Base-by-base conservation (phyloP, 192 early-diverging fungal species). In the Lobosporangium transversale region DNA sequence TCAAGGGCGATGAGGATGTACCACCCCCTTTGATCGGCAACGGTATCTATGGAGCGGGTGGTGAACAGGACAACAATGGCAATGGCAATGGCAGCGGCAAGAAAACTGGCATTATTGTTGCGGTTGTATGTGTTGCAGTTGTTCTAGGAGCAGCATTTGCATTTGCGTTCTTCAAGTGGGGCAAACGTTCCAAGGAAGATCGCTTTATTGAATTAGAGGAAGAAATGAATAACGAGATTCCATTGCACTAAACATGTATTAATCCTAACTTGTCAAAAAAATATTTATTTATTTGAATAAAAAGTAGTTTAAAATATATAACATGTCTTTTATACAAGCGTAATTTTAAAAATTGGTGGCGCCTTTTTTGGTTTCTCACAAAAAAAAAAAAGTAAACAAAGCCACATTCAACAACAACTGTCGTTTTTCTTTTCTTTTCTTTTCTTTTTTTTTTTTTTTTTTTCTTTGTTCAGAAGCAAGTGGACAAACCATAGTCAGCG, bases 201-300 rank as follows among this genome's bases (percentile, higher is more conserved):
- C 73, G 73, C 20, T 76, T 76, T 30, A 67, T 76, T 21, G 73
- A 76, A 42, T 51, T 76, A 21, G 73, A 76, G 59, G 73, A 76
- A 18, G 73, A 76, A 50, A 76, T 76, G 73, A 76, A 76, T 20
- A 76, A 76, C 59, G 73, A 76, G 33, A 76, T 76, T 37, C 73
- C 73, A 6, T 35, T 76, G 10, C 50, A 60, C 31, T 76, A 62
- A 27, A 43, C 33, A 31, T 10, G 14, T 7, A 10, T 10, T 40
- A 40, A 14, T 40, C 14, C 37, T 40, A 7, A 40, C 37, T 14
- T 40, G 37, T 40, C 37, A 7, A 40, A 10, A 40, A 40, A n/a
- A n/a, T n/a, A n/a, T n/a, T n/a, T n/a, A n/a, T n/a, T n/a, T n/a
- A n/a, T n/a, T n/a, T n/a, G n/a, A n/a, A n/a, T n/a, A n/a, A n/a